Conservation (phyloP, 441 rosid genomes). For the Gossypium aridum region DNA sequence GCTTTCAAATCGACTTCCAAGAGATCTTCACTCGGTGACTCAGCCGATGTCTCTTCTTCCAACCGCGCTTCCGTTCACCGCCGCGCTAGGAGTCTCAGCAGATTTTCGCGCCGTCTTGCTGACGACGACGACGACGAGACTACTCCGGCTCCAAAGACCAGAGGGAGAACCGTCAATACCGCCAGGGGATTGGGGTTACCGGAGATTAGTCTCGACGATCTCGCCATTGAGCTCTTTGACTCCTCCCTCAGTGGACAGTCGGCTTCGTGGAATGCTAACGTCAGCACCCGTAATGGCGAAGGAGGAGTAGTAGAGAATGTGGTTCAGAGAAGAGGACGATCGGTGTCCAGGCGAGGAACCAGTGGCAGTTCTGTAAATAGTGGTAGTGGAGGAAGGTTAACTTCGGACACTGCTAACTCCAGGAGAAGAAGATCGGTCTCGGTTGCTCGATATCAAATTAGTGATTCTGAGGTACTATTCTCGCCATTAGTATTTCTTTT, state of each 20-base stretch:
- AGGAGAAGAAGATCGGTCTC: conserved; percentile 80
- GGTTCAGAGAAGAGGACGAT: conserved; percentile 67
- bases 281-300: neutral
- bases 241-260: conserved; percentile 50
- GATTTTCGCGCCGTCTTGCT: conserved; percentile 51
- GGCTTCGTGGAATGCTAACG: conserved; percentile 11
- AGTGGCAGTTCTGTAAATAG: conserved; percentile 23
- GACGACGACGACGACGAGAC: conserved; percentile 31
- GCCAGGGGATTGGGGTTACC: conserved; percentile 70
- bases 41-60: conserved; percentile 45
- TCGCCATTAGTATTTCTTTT: neutral
- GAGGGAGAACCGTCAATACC: conserved; percentile 75
- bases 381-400: conserved; percentile 36
- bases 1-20: conserved; percentile 62
- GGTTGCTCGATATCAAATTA: conserved; percentile 51
- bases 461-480: conserved; percentile 72
- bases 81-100: conserved; percentile 83
- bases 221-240: conserved; percentile 58
- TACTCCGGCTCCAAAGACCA: conserved; percentile 33
- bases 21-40: conserved; percentile 37
- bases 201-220: conserved; percentile 84
- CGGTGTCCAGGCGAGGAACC: conserved; percentile 54
- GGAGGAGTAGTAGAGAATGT: conserved; percentile 19
- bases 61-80: conserved; percentile 39
- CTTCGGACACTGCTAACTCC: conserved; percentile 41